Base-by-base conservation (phyloP, 495 filamentous ascomycete genomes). In the Penicillium manginii region DNA sequence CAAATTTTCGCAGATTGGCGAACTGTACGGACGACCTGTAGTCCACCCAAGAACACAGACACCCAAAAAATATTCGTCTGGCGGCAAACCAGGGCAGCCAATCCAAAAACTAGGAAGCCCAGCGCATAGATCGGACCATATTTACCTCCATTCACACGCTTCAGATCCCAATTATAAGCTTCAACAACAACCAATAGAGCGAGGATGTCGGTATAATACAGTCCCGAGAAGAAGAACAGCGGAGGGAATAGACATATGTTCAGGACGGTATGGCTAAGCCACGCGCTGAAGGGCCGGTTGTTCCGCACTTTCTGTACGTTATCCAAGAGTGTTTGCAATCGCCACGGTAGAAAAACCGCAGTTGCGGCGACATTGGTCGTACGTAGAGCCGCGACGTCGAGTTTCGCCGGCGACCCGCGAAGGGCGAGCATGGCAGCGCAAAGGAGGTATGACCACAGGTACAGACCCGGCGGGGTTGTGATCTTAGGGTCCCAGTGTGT, bases 31-130 rank as follows among this genome's bases (percentile, higher is more conserved):
- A 91, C 81, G 14, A 83, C 79, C 56, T 91, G 86, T 23, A 93
- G 60, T 15, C 87, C 92, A 56, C 92, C 91, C 56, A 96, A 82
- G 68, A 94, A 97, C 0, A 92, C 75, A 1, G 90, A 86, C 2
- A 93, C 89, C 94, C 94, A 98, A 70, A 98, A 92, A 58, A 98
- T 89, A 66, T 98, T 98, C 11, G 94, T 98, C 73, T 98, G 94
- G 31, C 94, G 78, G 76, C 93, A 92, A 17, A 82, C 75, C 35
- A 98, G 76, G 31, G 90, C 82, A 2, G 79, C 57, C 12, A 90
- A 59, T 0, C 89, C 89, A 21, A 79, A 51, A 0, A 84, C 54
- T 9, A 84, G n/a, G 35, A 88, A 74, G 0, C 80, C 73, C 51
- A 80, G 10, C 0, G 68, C 71, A 37, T 66, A 60, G 19, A 69